These are phyloP conservation scores for Effrenium voratum DNA, from an alignment of 73 alveolate genomes.

Conservation along the genomic window DNA sequence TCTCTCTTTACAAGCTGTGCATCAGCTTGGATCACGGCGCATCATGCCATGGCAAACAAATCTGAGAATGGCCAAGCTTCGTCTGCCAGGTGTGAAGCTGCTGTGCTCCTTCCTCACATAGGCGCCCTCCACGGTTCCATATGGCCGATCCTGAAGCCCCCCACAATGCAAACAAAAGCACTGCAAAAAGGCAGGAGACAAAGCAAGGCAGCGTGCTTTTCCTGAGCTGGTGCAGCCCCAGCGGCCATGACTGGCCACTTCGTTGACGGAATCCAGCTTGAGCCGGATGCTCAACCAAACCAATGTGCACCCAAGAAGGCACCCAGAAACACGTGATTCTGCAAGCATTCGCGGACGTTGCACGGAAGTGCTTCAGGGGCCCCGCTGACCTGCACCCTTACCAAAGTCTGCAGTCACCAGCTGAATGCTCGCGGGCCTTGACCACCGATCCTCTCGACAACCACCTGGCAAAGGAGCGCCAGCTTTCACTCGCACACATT, in stretches of 20 bases:
- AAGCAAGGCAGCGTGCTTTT: too few relatives aligned
- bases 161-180: background rate
- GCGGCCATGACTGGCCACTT: constrained; percentile 20
- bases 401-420: too few relatives aligned
- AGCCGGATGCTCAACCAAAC: constrained; percentile 34
- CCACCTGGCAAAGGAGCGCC: constrained; percentile 31
- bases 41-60: background rate
- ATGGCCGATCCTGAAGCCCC: constrained; percentile 30
- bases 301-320: background rate
- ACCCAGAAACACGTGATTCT: too few relatives aligned
- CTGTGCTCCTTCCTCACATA: constrained; percentile 32
- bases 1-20: too few relatives aligned
- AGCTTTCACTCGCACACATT: background rate
- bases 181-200: too few relatives aligned
- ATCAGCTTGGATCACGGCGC: background rate
- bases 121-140: constrained; percentile 77
- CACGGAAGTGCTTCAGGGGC: too few relatives aligned
- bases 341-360: too few relatives aligned
- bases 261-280: constrained; percentile 49
- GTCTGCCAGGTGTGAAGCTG: constrained; percentile 82
- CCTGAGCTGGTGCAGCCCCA: too few relatives aligned
- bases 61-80: background rate
- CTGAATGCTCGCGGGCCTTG: too few relatives aligned
- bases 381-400: too few relatives aligned
- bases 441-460: constrained; percentile 74